Evolutionary conservation across 1,284 basidiomycete genomes (phyloP), one percentile per base, ranked within the genome.

Genomic region (Pseudozyma thailandica): DNA sequence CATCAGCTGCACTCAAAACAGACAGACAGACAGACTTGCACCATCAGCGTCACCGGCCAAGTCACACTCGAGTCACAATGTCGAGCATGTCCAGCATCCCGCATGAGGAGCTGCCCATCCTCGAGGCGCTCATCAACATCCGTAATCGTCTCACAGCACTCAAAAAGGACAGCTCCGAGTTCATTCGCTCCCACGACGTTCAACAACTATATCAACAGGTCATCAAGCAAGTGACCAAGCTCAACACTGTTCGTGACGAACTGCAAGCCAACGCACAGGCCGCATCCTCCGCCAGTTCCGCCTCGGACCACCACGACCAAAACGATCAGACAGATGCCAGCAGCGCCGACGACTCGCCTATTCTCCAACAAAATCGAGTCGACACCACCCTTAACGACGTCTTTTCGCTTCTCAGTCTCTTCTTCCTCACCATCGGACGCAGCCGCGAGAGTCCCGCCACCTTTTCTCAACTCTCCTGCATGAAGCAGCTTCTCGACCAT

Each of bases 71-170:
- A 25, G 21, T 16, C 39, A 56, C 33, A 60, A 71, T 71, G 68
- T 71, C 69, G 46, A 50, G 50, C 72, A 81, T 81, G 75, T 77
- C 78, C 23, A 73, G 73, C 41, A 82, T 80, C 28, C 85, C 70
- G 41, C 80, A 85, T 73, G 85, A 86, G 64, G 87, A 98, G 87
- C 87, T 95, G 72, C 90, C 93, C 61, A 94, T 98, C 83, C 90
- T 98, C 79, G 95, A 98, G 86, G 88, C 91, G 25, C 88, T 98
- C 74, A 94, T 98, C 84, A 92, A 92, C 84, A 96, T 98, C 82
- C 90, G 95, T 55, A 95, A 96, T 84, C 89, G 87, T 2, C 82
- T 83, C 28, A 93, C 91, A 6, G 92, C 89, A 26, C 88, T 93
- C 82, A 93, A 93, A 87, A 91, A 91, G 86, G 90, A 94, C 85